Evolutionary conservation across 345 rosid species (phyloP).

Genomic region (Populus alba): DNA sequence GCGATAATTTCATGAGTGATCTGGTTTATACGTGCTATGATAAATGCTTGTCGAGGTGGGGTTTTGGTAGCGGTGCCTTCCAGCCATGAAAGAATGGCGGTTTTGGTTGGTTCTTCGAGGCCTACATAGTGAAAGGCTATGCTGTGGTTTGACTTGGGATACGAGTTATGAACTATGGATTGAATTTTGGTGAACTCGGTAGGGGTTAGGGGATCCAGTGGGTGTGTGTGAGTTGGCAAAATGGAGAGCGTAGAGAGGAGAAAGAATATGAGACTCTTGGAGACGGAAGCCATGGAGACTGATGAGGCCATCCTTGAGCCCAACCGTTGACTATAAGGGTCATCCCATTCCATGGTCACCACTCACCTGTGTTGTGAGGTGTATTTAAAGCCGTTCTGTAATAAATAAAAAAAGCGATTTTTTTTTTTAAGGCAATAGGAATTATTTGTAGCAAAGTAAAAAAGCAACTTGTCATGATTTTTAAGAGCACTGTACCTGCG

Average conservation of each 20-base stretch:
- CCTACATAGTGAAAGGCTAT: slow-evolving; percentile 19
- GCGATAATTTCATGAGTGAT: not conserved
- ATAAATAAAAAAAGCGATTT: no score
- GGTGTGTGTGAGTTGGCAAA: not conserved
- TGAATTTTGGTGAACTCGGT: slow-evolving; percentile 7
- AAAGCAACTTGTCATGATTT: no score
- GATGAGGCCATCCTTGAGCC: not conserved
- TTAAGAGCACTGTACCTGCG: no score
- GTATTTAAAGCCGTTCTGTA: no score
- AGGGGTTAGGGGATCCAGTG: slow-evolving; percentile 6
- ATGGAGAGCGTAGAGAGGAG: not conserved
- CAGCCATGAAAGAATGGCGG: slow-evolving; percentile 10
- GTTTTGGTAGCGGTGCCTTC: not conserved
- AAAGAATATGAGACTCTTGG: not conserved
- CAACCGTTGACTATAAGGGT: not conserved
- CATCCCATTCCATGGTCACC: no score
- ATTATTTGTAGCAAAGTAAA: no score
- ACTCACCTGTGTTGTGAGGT: no score
- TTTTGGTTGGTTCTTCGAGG: slow-evolving; percentile 21
- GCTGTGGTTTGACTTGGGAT: not conserved
- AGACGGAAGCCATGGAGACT: not conserved
- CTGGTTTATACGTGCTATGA: not conserved
- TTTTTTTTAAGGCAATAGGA: no score
- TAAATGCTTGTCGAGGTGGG: slow-evolving; percentile 11
- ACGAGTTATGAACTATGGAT: not conserved